phyloP scores from a whole-genome alignment of 352 stramenopile genomes.

The Phytophthora cactorum region DNA sequence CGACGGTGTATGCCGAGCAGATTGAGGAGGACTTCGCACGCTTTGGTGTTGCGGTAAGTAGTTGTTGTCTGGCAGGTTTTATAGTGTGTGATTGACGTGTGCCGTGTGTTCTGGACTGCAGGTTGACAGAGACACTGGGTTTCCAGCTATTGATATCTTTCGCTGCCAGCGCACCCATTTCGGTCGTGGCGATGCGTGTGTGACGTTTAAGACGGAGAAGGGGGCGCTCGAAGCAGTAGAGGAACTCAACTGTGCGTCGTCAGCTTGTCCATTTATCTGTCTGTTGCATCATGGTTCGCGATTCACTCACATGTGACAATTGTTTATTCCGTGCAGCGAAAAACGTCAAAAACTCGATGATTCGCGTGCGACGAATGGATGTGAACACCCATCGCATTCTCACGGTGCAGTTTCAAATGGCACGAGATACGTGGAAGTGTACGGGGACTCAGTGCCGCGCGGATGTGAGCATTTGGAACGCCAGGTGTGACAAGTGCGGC shows the following conservation, averaged over 20 bases:
- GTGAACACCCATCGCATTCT: constrained; percentile 51
- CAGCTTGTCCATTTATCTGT: neutral
- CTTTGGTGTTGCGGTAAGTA: constrained; percentile 63
- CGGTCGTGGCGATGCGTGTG: constrained; percentile 56
- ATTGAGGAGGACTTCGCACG: constrained; percentile 60
- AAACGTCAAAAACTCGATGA: constrained; percentile 68
- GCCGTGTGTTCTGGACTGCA: constrained; percentile 19
- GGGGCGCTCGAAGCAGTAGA: constrained; percentile 52
- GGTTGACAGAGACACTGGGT: constrained; percentile 52
- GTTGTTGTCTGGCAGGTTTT: neutral
- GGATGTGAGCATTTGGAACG: constrained; percentile 72
- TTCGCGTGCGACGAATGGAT: constrained; percentile 56
- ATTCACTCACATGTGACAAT: neutral
- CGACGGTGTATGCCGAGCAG: constrained; percentile 44
- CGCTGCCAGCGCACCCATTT: constrained; percentile 57
- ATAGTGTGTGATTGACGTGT: constrained; percentile 19
- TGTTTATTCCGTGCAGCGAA: constrained; percentile 37
- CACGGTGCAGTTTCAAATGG: constrained; percentile 45
- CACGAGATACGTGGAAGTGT: constrained; percentile 67
- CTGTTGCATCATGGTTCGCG: neutral
- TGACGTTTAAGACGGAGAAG: constrained; percentile 50
- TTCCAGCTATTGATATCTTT: constrained; percentile 60
- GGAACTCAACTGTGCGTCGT: constrained; percentile 56
- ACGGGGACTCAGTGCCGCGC: constrained; percentile 43
- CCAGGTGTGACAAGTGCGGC: constrained; percentile 53